Percentiles rank a stretch among this genome's conserved stretches.
Conservation (phyloP, 2,329 filamentous ascomycete species). For the Ophiostoma quercus region DNA sequence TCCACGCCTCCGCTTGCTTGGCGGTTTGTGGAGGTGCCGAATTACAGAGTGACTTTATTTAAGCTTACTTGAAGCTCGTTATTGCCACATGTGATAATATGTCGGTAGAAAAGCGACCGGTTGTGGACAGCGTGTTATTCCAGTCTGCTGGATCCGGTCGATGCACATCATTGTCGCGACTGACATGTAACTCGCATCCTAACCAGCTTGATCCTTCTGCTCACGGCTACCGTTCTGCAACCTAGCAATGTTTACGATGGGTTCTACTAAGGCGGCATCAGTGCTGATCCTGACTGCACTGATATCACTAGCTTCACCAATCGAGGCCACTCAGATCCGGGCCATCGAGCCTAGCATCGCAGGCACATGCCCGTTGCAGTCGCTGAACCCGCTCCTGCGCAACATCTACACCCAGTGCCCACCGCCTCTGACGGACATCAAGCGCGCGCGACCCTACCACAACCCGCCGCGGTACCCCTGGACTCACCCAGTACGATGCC, state of each 20-base stretch:
- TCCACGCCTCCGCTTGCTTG: slow-evolving; percentile 3
- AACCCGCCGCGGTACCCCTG: slow-evolving; percentile 22
- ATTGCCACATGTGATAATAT: neutral
- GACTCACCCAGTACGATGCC: slow-evolving; percentile 24
- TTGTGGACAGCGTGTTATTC: slow-evolving; percentile 4
- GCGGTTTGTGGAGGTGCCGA: neutral
- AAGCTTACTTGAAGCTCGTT: neutral
- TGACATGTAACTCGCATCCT: neutral
- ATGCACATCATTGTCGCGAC: neutral
- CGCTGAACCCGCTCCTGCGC: neutral
- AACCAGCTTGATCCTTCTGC: neutral
- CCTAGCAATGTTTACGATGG: neutral
- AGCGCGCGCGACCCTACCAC: slow-evolving; percentile 15
- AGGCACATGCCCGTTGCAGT: neutral
- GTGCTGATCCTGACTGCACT: neutral
- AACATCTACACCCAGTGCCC: neutral
- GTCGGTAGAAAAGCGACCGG: neutral
- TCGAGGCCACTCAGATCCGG: neutral
- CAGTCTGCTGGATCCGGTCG: neutral
- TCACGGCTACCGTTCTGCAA: neutral
- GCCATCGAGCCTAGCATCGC: neutral
- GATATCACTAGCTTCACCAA: neutral
- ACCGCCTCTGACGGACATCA: slow-evolving; percentile 17
- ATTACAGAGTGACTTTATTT: neutral
- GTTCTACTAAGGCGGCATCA: neutral